A percentile compares a stretch with the other conserved stretches of the same genome.
phyloP scores from a whole-genome alignment of 768 basidiomycete genomes.

The Kwoniella shandongensis region DNA sequence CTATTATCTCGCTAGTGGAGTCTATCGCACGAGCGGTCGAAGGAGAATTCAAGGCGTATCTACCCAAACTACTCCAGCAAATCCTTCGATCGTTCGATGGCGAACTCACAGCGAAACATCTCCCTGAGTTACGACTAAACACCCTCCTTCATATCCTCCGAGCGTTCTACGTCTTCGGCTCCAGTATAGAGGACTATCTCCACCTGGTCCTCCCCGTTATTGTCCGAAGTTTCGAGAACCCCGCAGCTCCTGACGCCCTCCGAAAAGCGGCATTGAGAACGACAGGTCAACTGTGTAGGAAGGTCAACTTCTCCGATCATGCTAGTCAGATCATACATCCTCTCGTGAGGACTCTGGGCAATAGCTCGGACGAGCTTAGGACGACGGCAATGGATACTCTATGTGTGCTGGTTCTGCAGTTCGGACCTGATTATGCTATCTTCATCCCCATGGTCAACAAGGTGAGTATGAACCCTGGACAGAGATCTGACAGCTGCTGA shows the following conservation, averaged over 20 bases:
- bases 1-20: conserved; percentile 88
- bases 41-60: conserved; percentile 94
- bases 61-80: conserved; percentile 83
- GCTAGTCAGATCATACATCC: conserved; percentile 97
- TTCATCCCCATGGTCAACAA: conserved; percentile 98
- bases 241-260: conserved; percentile 69
- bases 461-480: conserved; percentile 56
- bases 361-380: conserved; percentile 67
- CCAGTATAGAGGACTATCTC: conserved; percentile 95
- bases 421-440: conserved; percentile 94
- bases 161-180: conserved; percentile 90
- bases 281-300: conserved; percentile 81
- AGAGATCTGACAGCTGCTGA: not conserved
- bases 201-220: conserved; percentile 95
- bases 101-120: conserved; percentile 43
- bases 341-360: conserved; percentile 78
- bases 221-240: conserved; percentile 81
- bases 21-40: conserved; percentile 89
- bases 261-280: conserved; percentile 88
- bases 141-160: conserved; percentile 79
- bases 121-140: conserved; percentile 65
- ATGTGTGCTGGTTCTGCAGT: conserved; percentile 85
- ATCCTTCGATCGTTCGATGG: conserved; percentile 67
- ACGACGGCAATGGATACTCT: conserved; percentile 88
- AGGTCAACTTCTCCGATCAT: conserved; percentile 97